Conservation (phyloP, 768 basidiomycete species). For the Phaffia australis region DNA sequence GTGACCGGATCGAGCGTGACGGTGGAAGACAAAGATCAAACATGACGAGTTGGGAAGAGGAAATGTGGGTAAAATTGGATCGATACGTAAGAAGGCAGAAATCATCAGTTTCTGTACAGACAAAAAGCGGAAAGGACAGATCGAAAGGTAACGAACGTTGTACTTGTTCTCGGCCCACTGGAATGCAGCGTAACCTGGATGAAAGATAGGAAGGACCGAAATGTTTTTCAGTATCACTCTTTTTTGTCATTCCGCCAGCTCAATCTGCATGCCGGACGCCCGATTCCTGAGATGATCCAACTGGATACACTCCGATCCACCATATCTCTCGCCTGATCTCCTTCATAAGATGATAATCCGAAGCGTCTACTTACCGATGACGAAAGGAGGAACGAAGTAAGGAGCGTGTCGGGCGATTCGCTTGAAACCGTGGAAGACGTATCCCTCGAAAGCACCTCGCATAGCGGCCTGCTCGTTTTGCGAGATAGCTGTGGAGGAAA, state of each 20-base stretch:
- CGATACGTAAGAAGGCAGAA: too few species aligned
- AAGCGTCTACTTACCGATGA: conserved; percentile 7
- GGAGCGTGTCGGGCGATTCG: conserved; percentile 9
- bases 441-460: conserved; percentile 16
- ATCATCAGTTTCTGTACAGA: too few species aligned
- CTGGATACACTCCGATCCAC: too few species aligned
- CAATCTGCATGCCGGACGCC: neutral
- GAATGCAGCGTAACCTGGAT: conserved; percentile 8
- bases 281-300: neutral
- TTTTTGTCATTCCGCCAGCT: neutral
- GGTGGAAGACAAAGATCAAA: neutral
- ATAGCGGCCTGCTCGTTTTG: conserved; percentile 18
- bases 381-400: conserved; percentile 14
- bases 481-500: conserved; percentile 12
- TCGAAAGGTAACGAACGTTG: conserved; percentile 3
- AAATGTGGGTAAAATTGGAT: too few species aligned
- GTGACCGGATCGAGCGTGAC: neutral
- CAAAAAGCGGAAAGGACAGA: too few species aligned
- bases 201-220: neutral
- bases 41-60: neutral
- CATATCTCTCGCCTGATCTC: neutral
- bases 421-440: conserved; percentile 20
- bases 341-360: neutral
- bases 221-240: neutral
- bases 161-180: conserved; percentile 18